Conservation (phyloP, 208 protist genomes). For the Trypanosoma vivax region DNA sequence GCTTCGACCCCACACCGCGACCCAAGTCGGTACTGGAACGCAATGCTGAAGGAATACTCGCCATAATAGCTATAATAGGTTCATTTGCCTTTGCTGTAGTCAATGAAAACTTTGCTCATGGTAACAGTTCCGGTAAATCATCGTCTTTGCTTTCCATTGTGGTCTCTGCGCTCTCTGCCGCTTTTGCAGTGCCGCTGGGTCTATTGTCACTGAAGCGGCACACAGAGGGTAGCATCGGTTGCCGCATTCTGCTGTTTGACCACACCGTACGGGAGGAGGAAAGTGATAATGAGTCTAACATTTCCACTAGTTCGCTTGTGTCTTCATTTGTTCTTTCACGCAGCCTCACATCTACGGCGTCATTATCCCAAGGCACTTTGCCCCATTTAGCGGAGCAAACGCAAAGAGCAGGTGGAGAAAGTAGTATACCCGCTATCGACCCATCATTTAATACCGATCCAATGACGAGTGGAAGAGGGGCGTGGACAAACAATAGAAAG, state of each 20-base stretch:
- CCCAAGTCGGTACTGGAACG: slow-evolving; percentile 27
- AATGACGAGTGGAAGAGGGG: no score
- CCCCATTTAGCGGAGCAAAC: no score
- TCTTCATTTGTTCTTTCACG: slow-evolving; percentile 22
- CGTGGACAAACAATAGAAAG: not conserved
- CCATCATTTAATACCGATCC: no score
- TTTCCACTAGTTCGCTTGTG: slow-evolving; percentile 26
- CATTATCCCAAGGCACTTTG: no score
- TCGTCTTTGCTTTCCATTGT: slow-evolving; percentile 44
- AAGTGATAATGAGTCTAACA: slow-evolving; percentile 10
- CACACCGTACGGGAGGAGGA: no score
- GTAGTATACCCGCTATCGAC: no score
- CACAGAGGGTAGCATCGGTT: slow-evolving; percentile 2
- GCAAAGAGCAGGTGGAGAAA: no score
- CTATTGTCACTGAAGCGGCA: slow-evolving; percentile 66
- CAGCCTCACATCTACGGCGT: no score
- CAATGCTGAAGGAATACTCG: slow-evolving; percentile 67
- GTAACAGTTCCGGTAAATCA: slow-evolving; percentile 9
- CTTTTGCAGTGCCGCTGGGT: slow-evolving; percentile 53
- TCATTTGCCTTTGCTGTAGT: slow-evolving; percentile 50
- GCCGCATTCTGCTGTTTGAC: no score
- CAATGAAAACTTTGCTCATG: slow-evolving; percentile 28
- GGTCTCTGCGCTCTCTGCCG: slow-evolving; percentile 42
- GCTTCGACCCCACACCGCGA: slow-evolving; percentile 35
- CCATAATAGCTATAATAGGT: slow-evolving; percentile 40